Evolutionary conservation across 768 basidiomycete species (phyloP), one percentile per base, ranked within the genome.

Genomic region (Pseudohyphozyma bogoriensis): DNA sequence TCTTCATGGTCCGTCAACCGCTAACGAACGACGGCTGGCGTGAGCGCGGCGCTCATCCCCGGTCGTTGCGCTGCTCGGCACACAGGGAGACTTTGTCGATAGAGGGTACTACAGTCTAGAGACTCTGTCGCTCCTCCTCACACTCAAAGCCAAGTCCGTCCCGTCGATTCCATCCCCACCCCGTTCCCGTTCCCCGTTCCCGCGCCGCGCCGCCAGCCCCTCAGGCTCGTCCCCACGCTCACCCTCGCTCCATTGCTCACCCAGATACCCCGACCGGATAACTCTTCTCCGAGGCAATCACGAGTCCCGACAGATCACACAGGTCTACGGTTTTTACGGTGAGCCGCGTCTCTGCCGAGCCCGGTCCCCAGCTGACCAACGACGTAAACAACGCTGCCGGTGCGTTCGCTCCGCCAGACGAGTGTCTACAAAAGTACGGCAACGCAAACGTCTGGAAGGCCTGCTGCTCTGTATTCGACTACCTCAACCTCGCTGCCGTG

Each of bases 281-380:
- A 92, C 89, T 3, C 77, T 96, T 3, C 79, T 97, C 18, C 81
- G 93, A 35, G 92, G 93, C 40, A 97, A 97, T 74, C 93, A 97
- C 72, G 93, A 96, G 74, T 91, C 88, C 69, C 78, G 93, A 64
- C 93, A 97, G 74, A 97, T 97, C 68, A 97, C 93, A 6, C 93
- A 97, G 70, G 93, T 91, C 3, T 96, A 96, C 61, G 93, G 92
- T n/a, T 96, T 95, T 73, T 96, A 95, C 71, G 91, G 91, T 91
- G 59, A 63, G 83, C 72, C 15, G 26, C 20, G n/a, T n/a, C n/a
- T n/a, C n/a, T 37, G 24, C 22, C 31, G 13, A 29, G 22, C 50
- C 31, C 31, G 32, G 33, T 51, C 20, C 20, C 10, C 13, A 36
- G 29, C 40, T 51, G 39, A 51, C 33, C 22, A 15, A 18, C 32